phyloP scores from a whole-genome alignment of 768 basidiomycete species.

The Boletus subparvulus region DNA sequence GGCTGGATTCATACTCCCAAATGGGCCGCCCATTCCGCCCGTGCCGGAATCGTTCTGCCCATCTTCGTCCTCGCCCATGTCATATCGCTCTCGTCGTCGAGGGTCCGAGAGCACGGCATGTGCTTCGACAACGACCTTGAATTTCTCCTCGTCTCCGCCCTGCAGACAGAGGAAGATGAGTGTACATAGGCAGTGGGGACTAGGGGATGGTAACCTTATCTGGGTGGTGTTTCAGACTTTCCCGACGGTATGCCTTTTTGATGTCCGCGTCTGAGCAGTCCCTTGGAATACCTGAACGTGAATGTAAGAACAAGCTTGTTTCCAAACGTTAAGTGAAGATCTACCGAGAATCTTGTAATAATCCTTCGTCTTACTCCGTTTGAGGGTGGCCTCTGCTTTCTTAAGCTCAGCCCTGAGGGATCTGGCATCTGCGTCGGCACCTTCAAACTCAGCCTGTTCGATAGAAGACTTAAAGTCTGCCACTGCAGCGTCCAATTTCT shows the following conservation, averaged over 20 bases:
- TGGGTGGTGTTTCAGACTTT: conserved; percentile 82
- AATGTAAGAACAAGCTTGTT: neutral
- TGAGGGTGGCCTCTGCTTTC: conserved; percentile 79
- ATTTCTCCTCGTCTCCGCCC: conserved; percentile 95
- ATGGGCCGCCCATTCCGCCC: conserved; percentile 44
- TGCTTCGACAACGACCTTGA: conserved; percentile 87
- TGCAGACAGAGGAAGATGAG: conserved; percentile 28
- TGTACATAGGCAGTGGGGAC: neutral
- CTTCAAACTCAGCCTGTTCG: conserved; percentile 66
- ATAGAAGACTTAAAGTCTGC: conserved; percentile 80
- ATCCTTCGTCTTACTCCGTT: conserved; percentile 88
- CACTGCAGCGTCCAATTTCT: conserved; percentile 69
- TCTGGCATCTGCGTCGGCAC: conserved; percentile 60
- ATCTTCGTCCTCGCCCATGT: conserved; percentile 81
- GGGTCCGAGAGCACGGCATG: conserved; percentile 81
- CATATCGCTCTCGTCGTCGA: conserved; percentile 68
- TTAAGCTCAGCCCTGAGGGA: conserved; percentile 65
- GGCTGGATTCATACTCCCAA: conserved; percentile 39
- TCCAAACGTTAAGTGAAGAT: neutral
- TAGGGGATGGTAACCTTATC: conserved; percentile 58
- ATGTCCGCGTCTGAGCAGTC: conserved; percentile 72
- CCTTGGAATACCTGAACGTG: conserved; percentile 37
- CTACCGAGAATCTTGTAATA: conserved; percentile 76
- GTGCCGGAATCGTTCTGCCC: conserved; percentile 47
- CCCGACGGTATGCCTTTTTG: conserved; percentile 88